Conservation (phyloP, 2,329 filamentous ascomycete species). For the Microascus cirrosus region DNA sequence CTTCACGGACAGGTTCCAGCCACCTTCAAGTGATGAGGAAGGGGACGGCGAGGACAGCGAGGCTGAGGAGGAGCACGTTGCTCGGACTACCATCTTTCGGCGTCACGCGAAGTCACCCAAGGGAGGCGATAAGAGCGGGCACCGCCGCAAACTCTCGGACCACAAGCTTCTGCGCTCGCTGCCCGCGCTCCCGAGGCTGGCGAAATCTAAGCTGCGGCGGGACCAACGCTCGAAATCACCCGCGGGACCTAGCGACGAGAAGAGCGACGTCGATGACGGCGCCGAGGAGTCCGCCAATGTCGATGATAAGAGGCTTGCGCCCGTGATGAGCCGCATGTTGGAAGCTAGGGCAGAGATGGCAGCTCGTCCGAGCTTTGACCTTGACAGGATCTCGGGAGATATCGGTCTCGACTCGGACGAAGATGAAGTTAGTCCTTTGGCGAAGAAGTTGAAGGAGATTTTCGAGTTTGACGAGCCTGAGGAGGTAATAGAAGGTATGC, state of each 20-base stretch:
- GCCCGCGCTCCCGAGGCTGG: conserved; percentile 41
- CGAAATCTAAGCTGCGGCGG: conserved; percentile 26
- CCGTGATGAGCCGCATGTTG: conserved; percentile 68
- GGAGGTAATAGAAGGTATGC: conserved; percentile 64
- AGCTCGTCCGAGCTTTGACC: conserved; percentile 44
- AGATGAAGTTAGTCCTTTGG: conserved; percentile 43
- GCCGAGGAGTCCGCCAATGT: conserved; percentile 5
- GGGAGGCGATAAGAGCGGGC: conserved; percentile 12
- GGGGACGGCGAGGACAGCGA: conserved; percentile 54
- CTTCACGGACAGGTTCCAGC: conserved; percentile 72
- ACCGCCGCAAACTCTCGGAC: conserved; percentile 51
- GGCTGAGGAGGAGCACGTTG: conserved; percentile 7
- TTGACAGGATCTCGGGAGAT: conserved; percentile 33
- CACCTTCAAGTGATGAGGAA: conserved; percentile 70
- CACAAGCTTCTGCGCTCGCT: conserved; percentile 56
- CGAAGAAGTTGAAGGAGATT: conserved; percentile 66
- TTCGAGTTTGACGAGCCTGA: conserved; percentile 76
- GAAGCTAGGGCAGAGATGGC: conserved; percentile 58
- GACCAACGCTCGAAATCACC: neutral
- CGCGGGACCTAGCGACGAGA: conserved; percentile 5
- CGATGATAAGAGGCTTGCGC: conserved; percentile 42
- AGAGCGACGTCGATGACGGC: conserved; percentile 6
- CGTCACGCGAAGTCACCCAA: conserved; percentile 3
- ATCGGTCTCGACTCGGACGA: conserved; percentile 19
- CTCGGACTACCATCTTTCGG: neutral